Percentiles rank a stretch among this genome's conserved stretches.
phyloP scores from a whole-genome alignment of 257 asterid species.

The Thymus quinquecostatus region DNA sequence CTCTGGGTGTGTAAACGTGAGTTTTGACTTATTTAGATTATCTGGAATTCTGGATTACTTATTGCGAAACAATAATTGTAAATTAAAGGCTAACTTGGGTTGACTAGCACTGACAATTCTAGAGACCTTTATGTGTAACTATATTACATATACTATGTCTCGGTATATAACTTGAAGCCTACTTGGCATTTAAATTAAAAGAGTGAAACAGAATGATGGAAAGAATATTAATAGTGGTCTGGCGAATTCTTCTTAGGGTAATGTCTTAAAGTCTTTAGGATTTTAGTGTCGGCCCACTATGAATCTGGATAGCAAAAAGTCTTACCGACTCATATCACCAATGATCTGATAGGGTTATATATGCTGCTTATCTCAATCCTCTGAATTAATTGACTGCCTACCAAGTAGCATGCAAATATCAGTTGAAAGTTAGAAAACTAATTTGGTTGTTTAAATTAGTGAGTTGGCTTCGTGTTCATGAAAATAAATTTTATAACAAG shows the following conservation, averaged over 20 bases:
- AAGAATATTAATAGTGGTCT: background rate
- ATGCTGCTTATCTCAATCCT: slow-evolving; percentile 5
- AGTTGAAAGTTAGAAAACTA: background rate
- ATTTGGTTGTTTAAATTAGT: background rate
- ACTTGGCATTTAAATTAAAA: slow-evolving; percentile 1
- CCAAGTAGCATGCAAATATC: background rate
- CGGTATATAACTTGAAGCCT: slow-evolving; percentile 4
- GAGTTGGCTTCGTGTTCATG: background rate
- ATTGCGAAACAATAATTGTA: too few relatives aligned
- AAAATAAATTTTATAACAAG: background rate
- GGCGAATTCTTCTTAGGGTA: background rate
- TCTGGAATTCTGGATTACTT: too few relatives aligned
- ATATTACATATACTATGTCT: background rate
- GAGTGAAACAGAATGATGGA: background rate
- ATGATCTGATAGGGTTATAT: background rate
- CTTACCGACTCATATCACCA: slow-evolving; percentile 9
- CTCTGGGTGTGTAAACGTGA: too few relatives aligned
- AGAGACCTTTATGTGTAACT: background rate
- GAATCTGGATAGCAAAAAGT: background rate
- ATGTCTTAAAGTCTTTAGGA: background rate
- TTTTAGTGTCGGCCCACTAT: background rate
- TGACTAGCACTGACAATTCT: too few relatives aligned
- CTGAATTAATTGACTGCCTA: slow-evolving; percentile 5
- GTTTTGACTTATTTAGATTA: too few relatives aligned
- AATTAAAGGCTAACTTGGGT: too few relatives aligned